Base-by-base conservation (phyloP, 345 rosid genomes). In the Mangifera indica region DNA sequence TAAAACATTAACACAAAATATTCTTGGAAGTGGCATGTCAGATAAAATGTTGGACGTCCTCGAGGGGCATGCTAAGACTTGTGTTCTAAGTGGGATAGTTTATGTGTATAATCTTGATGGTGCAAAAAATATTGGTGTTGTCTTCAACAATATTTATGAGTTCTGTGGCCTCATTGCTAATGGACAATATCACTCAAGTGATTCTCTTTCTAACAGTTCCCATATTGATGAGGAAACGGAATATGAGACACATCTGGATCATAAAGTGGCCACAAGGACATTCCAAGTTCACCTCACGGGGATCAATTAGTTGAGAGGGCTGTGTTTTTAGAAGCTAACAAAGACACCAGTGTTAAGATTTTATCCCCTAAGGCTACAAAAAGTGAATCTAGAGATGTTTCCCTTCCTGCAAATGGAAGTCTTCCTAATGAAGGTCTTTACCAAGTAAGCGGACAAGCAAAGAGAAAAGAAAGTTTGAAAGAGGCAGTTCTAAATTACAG, bases 401-500 rank as follows among this genome's bases (percentile, higher is more conserved):
- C 85, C 69, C 84, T 81, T 66, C 66, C 88, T 37, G 78, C 42
- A 63, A 80, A 81, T 76, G 86, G 60, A 66, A 84, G 76, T 55
- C 66, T 60, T 71, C 82, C 73, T 51, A 87, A 81, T 69, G 89
- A 85, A 67, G 79, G 63, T 58, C 81, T n/a, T 60, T 42, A 86
- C 51, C 85, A 75, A 72, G 87, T 76, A 82, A 70, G 64, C 57
- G 79, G 72, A 63, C 79, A 79, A 54, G 63, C 77, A 75, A 89
- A 88, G 87, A 88, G 81, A 82, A 88, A 84, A 76, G 89, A 83
- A 70, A 81, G 69, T 70, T 54, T 69, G 42, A 87, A 84, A 74
- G 89, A 88, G 60, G n/a, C n/a, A n/a, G n/a, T n/a, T n/a, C n/a
- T n/a, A n/a, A n/a, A n/a, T n/a, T n/a, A n/a, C n/a, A n/a, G n/a